Evolutionary conservation across 2,329 filamentous ascomycete species (phyloP).

Genomic region (Fonsecaea erecta): DNA sequence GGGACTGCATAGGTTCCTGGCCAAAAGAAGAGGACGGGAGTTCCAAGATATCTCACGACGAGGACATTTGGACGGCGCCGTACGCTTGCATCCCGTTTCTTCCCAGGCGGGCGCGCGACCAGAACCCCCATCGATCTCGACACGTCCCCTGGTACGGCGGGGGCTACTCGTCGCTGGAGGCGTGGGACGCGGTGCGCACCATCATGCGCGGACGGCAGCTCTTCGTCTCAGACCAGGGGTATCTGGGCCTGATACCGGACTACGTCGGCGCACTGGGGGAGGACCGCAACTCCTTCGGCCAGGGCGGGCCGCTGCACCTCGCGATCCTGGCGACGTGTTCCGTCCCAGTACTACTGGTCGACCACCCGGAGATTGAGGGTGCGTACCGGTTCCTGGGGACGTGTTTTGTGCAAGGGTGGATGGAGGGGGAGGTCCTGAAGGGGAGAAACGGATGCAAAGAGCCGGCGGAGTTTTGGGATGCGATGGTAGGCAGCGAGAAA

Average conservation of each 20-base stretch:
- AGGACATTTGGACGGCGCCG: not conserved
- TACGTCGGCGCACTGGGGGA: not conserved
- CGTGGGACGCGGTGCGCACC: slow-evolving; percentile 1
- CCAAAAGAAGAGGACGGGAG: slow-evolving; percentile 6
- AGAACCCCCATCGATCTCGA: slow-evolving; percentile 3
- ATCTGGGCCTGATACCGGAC: slow-evolving; percentile 10
- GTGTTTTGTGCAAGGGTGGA: slow-evolving; percentile 18
- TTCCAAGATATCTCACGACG: not conserved
- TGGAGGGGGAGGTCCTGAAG: slow-evolving; percentile 9
- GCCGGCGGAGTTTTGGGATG: slow-evolving; percentile 9
- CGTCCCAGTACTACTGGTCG: slow-evolving; percentile 14
- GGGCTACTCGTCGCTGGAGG: slow-evolving; percentile 6
- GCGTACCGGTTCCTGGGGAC: slow-evolving; percentile 8
- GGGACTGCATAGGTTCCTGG: slow-evolving; percentile 11
- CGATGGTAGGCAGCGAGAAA: slow-evolving; percentile 1
- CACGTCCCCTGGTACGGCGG: slow-evolving; percentile 5
- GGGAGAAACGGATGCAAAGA: slow-evolving; percentile 3
- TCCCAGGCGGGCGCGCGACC: slow-evolving; percentile 4
- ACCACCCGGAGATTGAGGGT: slow-evolving; percentile 7
- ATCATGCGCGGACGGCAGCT: slow-evolving; percentile 13
- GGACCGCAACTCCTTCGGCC: not conserved
- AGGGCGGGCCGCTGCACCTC: not conserved
- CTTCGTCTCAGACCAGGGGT: slow-evolving; percentile 4
- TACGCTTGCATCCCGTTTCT: slow-evolving; percentile 13
- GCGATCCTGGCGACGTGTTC: slow-evolving; percentile 15